Base-by-base conservation (phyloP, 2,329 filamentous ascomycete genomes). In the Fusarium luffae region DNA sequence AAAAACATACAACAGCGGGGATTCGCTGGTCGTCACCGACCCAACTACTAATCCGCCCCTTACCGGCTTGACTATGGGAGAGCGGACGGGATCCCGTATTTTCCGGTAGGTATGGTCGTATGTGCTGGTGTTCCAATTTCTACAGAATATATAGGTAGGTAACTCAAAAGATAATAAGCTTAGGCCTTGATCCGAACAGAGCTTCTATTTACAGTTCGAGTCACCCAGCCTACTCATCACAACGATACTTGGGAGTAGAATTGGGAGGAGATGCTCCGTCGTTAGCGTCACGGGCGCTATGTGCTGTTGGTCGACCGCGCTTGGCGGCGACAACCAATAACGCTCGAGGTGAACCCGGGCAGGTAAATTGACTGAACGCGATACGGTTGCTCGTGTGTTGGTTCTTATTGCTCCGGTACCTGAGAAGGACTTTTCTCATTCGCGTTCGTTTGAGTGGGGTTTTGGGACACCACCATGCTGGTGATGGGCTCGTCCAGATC, bases 41-140 rank as follows among this genome's bases (percentile, higher is more conserved):
- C 32, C 32, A 34, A 34, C 32, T 34, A 34, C 32, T 34, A 34
- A 34, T 34, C 32, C 32, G 16, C 21, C 21, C 21, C 21, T 23
- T 23, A 23, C 21, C 21, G 21, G 21, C 21, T 23, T 23, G 21
- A 23, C 21, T 23, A 23, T 34, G 32, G 32, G 32, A 34, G 32
- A 34, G 32, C 32, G 34, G 34, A 37, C 34, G 34, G 34, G 34
- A 37, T 37, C 34, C 34, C 34, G 34, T 37, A 37, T 37, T 37
- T 37, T 37, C 34, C 34, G 18, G 10, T 12, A 37, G 34, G 18
- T 37, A 37, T 37, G 34, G 34, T 37, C 34, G 34, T 37, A 37
- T 37, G 34, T 37, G 10, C 10, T n/a, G 0, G 2, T 2, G 0
- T 0, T n/a, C 2, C 4, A n/a, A 0, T 4, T 12, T 2, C 4